These are phyloP conservation scores for Fonsecaea erecta DNA, from an alignment of 2,329 filamentous ascomycete species.

Conservation along the genomic window DNA sequence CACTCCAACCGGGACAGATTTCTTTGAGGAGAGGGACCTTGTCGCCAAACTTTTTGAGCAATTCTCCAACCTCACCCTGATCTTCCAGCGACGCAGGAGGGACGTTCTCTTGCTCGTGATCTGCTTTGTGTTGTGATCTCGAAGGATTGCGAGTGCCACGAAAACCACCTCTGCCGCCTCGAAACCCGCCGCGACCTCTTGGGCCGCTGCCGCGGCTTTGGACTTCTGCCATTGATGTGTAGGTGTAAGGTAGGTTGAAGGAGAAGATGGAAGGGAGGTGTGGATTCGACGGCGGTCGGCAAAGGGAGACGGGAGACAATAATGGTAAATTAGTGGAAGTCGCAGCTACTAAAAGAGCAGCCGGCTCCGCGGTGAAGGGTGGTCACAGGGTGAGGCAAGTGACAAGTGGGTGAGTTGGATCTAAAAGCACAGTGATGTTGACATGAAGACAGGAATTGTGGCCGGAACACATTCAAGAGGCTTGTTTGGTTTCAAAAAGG, in stretches of 20 bases:
- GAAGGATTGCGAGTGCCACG: conserved; percentile 69
- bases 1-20: conserved; percentile 93
- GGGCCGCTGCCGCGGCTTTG: conserved; percentile 79
- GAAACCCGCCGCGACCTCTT: conserved; percentile 37
- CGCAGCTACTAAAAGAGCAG: conserved; percentile 27
- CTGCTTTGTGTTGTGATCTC: conserved; percentile 67
- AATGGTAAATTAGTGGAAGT: conserved; percentile 35
- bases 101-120: conserved; percentile 69
- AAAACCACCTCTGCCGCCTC: conserved; percentile 71
- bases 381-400: conserved; percentile 21
- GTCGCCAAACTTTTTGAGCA: conserved; percentile 84
- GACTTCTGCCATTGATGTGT: conserved; percentile 85
- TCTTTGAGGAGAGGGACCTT: conserved; percentile 85
- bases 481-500: conserved; percentile 20
- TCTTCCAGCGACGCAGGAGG: conserved; percentile 70
- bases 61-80: conserved; percentile 85
- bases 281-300: conserved; percentile 19
- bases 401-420: conserved; percentile 14
- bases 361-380: conserved; percentile 24
- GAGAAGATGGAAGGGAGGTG: conserved; percentile 15
- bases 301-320: conserved; percentile 11
- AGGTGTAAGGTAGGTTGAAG: conserved; percentile 39
- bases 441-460: conserved; percentile 26
- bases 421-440: conserved; percentile 28
- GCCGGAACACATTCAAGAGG: conserved; percentile 18